phyloP scores from a whole-genome alignment of 2,329 filamentous ascomycete species.

The Colletotrichum sp. region DNA sequence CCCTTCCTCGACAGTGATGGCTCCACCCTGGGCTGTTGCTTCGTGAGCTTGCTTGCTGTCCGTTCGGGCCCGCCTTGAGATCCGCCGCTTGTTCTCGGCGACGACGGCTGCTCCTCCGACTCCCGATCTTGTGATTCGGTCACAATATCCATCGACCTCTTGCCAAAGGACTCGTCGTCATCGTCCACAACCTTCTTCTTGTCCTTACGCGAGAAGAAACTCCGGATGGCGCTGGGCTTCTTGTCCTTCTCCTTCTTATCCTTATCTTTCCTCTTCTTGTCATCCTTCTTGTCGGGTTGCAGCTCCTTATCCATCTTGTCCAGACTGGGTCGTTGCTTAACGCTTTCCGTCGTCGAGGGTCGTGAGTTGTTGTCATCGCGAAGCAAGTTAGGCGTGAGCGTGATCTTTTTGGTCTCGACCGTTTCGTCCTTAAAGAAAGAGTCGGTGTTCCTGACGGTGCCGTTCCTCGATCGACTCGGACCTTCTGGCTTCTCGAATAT shows the following conservation, averaged over 20 bases:
- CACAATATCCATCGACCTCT: constrained; percentile 63
- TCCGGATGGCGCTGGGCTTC: constrained; percentile 60
- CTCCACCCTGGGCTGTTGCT: constrained; percentile 60
- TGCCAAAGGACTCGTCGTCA: constrained; percentile 65
- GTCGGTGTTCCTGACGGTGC: constrained; percentile 87
- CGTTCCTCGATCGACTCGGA: constrained; percentile 75
- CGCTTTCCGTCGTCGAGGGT: constrained; percentile 58
- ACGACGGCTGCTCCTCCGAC: constrained; percentile 45
- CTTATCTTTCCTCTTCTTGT: constrained; percentile 75
- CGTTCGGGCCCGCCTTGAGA: constrained; percentile 47
- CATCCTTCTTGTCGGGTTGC: constrained; percentile 71
- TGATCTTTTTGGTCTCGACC: constrained; percentile 96
- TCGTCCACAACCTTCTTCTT: constrained; percentile 62
- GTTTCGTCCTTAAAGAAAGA: constrained; percentile 98
- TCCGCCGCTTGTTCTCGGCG: constrained; percentile 28
- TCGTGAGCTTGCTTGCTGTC: constrained; percentile 72
- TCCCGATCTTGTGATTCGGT: constrained; percentile 49
- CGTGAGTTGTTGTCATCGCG: constrained; percentile 72
- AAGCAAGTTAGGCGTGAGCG: constrained; percentile 88
- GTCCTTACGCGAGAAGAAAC: constrained; percentile 67
- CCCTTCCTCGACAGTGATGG: constrained; percentile 50
- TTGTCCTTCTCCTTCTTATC: constrained; percentile 77
- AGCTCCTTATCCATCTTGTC: constrained; percentile 68
- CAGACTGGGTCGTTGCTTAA: constrained; percentile 68
- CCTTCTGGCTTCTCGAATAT: constrained; percentile 61